Base-by-base conservation (phyloP, 805 yeast genomes). In the Metschnikowia santaceciliae region DNA sequence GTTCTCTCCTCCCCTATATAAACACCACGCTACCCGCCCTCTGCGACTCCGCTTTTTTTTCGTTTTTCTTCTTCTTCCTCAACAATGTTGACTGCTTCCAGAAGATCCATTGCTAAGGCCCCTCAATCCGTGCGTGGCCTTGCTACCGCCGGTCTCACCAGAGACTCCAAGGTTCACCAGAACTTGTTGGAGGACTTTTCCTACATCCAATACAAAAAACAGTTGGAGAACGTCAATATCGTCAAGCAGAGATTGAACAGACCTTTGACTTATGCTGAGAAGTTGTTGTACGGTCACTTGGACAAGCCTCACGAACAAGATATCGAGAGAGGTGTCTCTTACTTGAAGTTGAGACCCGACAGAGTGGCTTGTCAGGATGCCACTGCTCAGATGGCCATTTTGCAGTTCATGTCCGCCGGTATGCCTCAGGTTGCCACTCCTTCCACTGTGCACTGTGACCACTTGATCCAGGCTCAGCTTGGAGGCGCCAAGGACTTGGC, bases 361-460 rank as follows among this genome's bases (percentile, higher is more conserved):
- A 84, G 98, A 72, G 97, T 92, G 55, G 97, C 97, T 46, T 90
- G 96, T 87, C 98, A 91, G 79, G 98, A 91, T 78, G 98, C 98
- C 52, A 90, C 97, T 52, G 97, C 97, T 52, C 98, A 91, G 78
- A 91, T 91, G 98, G 97, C 97, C 51, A 81, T 91, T 61, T 78
- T 91, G 66, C 98, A 91, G 78, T 91, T 91, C 72, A 90, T 90
- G 95, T 87, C 96, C 54, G 95, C 96, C 62, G 96, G 96, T 65
- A 76, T 90, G 82, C 86, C 88, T 55, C 80, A 83, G 67, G 95
- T 91, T 47, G 96, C 96, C 51, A 92, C 92, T 56, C 97, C 97
- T 50, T 89, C 91, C 55, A 89, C 97, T 44, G 96, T 92, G 53
- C 98, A 91, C 77, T 91, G 98, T 81, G 98, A 91, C 72, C 98